A percentile compares a stretch with the other conserved stretches of the same genome.
These are phyloP conservation scores for Ruellia speciosa DNA, from an alignment of 305 asterid species.

Conservation along the genomic window DNA sequence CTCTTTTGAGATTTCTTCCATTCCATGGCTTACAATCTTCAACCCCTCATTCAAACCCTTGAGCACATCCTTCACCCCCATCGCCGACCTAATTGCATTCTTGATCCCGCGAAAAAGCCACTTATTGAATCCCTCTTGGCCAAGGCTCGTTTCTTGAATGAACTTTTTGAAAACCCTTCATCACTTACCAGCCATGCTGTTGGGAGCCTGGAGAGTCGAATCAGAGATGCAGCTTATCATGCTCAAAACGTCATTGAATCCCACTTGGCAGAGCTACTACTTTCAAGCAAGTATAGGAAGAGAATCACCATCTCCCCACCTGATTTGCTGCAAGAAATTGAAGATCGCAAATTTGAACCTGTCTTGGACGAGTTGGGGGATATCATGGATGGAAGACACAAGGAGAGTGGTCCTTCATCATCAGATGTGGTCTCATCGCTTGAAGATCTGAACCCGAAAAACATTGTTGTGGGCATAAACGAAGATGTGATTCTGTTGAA, in stretches of 20 bases:
- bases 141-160: not conserved
- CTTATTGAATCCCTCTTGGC: not conserved
- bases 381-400: not conserved
- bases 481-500: not conserved
- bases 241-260: not conserved
- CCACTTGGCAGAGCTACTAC: not conserved
- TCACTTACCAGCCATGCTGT: not conserved
- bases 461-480: not conserved
- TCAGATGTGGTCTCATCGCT: not conserved
- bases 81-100: not conserved
- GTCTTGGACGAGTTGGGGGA: not conserved
- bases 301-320: not conserved
- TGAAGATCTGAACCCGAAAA: not conserved
- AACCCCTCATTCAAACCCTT: not conserved
- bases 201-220: not conserved
- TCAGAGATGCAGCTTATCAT: not conserved
- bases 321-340: not conserved
- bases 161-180: not conserved
- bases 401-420: not conserved
- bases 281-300: not conserved
- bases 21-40: not conserved
- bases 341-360: not conserved
- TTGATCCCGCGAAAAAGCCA: not conserved
- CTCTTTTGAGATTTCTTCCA: not conserved
- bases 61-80: not conserved